Conservation (phyloP, 768 basidiomycete genomes). For the Arthromyces matolae region DNA sequence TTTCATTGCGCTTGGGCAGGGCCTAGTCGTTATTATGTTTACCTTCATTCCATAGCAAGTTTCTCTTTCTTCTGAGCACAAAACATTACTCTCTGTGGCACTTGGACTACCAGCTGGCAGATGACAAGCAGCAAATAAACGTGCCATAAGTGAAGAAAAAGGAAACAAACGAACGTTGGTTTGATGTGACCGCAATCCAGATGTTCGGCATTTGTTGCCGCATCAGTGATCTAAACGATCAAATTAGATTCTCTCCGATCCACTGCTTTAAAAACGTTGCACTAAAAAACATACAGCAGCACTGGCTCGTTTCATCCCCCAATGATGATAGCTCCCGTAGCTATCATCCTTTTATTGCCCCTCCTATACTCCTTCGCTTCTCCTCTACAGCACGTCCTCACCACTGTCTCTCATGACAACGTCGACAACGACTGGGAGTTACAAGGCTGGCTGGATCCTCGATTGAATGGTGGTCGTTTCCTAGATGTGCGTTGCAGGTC, state of each 20-base stretch:
- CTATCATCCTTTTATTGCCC: constrained; percentile 1
- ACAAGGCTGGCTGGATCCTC: constrained; percentile 62
- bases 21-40: too few species aligned
- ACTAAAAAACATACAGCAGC: neutral
- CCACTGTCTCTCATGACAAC: too few species aligned
- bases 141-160: too few species aligned
- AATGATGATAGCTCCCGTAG: constrained; percentile 1
- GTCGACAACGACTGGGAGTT: neutral
- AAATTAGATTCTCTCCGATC: constrained; percentile 11
- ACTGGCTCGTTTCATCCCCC: neutral
- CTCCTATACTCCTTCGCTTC: neutral
- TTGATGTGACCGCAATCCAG: too few species aligned
- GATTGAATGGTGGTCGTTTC: constrained; percentile 66
- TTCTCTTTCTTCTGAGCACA: too few species aligned
- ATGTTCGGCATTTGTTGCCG: too few species aligned
- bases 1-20: too few species aligned
- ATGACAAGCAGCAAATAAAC: too few species aligned
- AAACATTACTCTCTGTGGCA: too few species aligned
- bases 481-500: constrained; percentile 58
- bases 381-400: constrained; percentile 12
- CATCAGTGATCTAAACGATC: constrained; percentile 1
- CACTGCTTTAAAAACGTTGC: constrained; percentile 8
- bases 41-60: too few species aligned
- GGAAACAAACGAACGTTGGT: too few species aligned
- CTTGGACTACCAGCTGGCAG: too few species aligned